Evolutionary conservation across 2,329 filamentous ascomycete species (phyloP).

Genomic region (Apiospora aurea): DNA sequence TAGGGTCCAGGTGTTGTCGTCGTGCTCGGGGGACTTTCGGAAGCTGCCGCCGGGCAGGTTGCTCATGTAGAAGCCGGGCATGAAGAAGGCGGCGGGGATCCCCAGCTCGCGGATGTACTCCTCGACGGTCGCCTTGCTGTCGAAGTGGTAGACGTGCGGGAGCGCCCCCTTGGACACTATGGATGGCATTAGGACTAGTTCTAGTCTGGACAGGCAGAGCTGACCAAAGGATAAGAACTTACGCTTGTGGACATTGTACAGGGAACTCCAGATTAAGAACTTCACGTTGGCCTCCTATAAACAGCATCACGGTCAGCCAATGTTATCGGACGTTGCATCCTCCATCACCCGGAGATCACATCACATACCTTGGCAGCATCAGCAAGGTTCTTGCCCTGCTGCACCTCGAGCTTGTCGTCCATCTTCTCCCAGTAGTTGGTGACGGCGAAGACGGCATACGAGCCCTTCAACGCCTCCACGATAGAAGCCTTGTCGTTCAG

Average conservation of each 20-base stretch:
- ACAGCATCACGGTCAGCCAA: background rate
- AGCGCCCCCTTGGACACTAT: slow-evolving; percentile 50
- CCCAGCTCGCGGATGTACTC: slow-evolving; percentile 57
- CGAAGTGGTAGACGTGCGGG: slow-evolving; percentile 57
- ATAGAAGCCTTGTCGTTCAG: slow-evolving; percentile 54
- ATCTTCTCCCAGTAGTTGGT: slow-evolving; percentile 59
- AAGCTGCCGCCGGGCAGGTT: slow-evolving; percentile 49
- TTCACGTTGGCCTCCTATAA: slow-evolving; percentile 47
- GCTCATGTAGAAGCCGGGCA: slow-evolving; percentile 62
- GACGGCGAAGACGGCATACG: slow-evolving; percentile 58
- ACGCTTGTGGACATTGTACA: slow-evolving; percentile 49
- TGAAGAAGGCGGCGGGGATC: slow-evolving; percentile 57
- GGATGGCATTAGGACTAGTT: slow-evolving; percentile 23
- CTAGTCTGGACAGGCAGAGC: background rate
- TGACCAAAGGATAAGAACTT: slow-evolving; percentile 30
- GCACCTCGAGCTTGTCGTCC: slow-evolving; percentile 48
- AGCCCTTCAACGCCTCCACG: slow-evolving; percentile 51
- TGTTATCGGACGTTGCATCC: background rate
- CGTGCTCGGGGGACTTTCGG: slow-evolving; percentile 37
- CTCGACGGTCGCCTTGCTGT: slow-evolving; percentile 63
- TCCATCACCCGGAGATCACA: background rate
- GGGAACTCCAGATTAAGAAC: slow-evolving; percentile 54
- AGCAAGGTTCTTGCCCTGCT: slow-evolving; percentile 56
- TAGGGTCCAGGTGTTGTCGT: slow-evolving; percentile 41
- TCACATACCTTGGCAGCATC: slow-evolving; percentile 51